Percentiles rank a stretch among this genome's conserved stretches.
phyloP scores from a whole-genome alignment of 257 asterid genomes.

The Eustoma russellianum region DNA sequence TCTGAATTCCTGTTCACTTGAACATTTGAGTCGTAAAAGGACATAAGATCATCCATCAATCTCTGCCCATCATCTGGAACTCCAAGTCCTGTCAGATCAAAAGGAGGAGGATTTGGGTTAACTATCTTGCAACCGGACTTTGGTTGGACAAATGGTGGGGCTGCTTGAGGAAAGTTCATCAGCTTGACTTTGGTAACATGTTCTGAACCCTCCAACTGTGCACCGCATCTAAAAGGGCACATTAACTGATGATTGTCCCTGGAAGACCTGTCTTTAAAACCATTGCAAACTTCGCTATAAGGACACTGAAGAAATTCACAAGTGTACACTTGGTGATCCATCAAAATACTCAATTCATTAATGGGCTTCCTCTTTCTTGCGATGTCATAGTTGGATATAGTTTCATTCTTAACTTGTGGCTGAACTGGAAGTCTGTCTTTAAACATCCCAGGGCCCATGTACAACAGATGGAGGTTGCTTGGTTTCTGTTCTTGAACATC shows the following conservation, averaged over 20 bases:
- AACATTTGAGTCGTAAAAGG: slow-evolving; percentile 42
- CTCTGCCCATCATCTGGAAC: slow-evolving; percentile 85
- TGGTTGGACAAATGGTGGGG: slow-evolving; percentile 24
- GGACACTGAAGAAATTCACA: slow-evolving; percentile 73
- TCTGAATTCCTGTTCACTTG: slow-evolving; percentile 26
- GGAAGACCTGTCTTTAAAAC: slow-evolving; percentile 48
- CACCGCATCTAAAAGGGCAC: slow-evolving; percentile 36
- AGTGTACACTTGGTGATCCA: slow-evolving; percentile 54
- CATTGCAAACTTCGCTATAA: slow-evolving; percentile 41
- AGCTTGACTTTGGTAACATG: slow-evolving; percentile 36
- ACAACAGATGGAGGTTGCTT: slow-evolving; percentile 29
- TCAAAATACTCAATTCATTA: slow-evolving; percentile 27
- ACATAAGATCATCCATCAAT: slow-evolving; percentile 59
- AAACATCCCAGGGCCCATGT: slow-evolving; percentile 27
- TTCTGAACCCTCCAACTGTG: slow-evolving; percentile 34
- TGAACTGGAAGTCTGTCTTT: slow-evolving; percentile 26
- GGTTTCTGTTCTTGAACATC: slow-evolving; percentile 72
- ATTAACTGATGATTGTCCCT: slow-evolving; percentile 66
- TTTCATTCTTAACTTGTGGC: slow-evolving; percentile 38
- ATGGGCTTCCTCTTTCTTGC: slow-evolving; percentile 52
- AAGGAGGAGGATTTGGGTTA: slow-evolving; percentile 21
- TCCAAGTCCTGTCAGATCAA: slow-evolving; percentile 48
- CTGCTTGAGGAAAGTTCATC: slow-evolving; percentile 25
- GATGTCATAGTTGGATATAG: slow-evolving; percentile 38
- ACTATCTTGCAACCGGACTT: slow-evolving; percentile 19